Evolutionary conservation across 176 grass and related monocot genomes (phyloP).

Genomic region (Cocos nucifera): DNA sequence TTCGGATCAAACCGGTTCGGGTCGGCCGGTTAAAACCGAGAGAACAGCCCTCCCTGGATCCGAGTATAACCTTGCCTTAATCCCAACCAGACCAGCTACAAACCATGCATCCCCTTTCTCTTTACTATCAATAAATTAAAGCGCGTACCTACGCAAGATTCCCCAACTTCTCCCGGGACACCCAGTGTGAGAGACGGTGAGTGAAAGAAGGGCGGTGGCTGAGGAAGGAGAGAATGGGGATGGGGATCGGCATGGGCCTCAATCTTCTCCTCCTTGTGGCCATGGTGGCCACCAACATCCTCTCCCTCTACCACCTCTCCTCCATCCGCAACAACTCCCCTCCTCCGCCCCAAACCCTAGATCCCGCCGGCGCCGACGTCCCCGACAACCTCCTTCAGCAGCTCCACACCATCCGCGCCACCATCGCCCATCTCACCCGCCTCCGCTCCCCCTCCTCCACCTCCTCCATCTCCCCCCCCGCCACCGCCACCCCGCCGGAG

Average conservation of each 20-base stretch:
- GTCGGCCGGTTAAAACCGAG: too few species aligned
- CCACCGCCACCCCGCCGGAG: conserved; percentile 36
- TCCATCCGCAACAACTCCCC: conserved; percentile 19
- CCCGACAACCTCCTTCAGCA: conserved; percentile 52
- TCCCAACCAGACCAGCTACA: too few species aligned
- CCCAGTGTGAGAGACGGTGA: too few species aligned
- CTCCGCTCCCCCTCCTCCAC: conserved; percentile 32
- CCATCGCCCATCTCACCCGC: conserved; percentile 58
- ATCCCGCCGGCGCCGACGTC: neutral
- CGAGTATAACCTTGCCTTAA: too few species aligned
- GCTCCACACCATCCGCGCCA: conserved; percentile 72
- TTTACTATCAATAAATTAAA: too few species aligned
- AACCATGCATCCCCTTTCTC: too few species aligned
- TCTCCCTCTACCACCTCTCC: conserved; percentile 93
- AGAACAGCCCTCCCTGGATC: too few species aligned
- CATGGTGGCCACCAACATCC: conserved; percentile 90
- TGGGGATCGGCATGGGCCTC: conserved; percentile 34
- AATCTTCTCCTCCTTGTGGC: conserved; percentile 66
- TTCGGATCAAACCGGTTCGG: too few species aligned
- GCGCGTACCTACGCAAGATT: too few species aligned
- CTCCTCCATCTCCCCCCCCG: conserved; percentile 4
- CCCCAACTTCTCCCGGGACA: too few species aligned
- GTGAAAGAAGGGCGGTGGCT: neutral
- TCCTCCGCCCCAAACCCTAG: conserved; percentile 6
- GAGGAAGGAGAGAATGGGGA: conserved; percentile 20